Conservation (phyloP, 352 stramenopile species). For the Peronospora destructor region DNA sequence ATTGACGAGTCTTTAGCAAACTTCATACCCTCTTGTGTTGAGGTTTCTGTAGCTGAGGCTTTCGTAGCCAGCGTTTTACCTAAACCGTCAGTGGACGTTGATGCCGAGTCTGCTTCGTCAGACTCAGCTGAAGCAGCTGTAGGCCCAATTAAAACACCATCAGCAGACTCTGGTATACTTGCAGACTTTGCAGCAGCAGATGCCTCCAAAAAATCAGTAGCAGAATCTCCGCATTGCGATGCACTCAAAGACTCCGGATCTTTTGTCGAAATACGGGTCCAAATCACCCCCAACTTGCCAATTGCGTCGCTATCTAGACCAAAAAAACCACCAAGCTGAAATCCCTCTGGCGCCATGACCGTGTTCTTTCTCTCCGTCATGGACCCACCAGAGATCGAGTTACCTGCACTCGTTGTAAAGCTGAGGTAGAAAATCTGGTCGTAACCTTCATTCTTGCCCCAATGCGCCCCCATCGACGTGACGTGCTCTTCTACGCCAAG, state of each 20-base stretch:
- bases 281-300: slow-evolving; percentile 22
- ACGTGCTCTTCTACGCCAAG: slow-evolving; percentile 13
- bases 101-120: background rate
- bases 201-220: too few species aligned
- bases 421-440: slow-evolving; percentile 22
- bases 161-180: background rate
- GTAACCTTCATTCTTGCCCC: slow-evolving; percentile 12
- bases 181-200: background rate
- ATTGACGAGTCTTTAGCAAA: too few species aligned
- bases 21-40: too few species aligned
- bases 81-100: too few species aligned
- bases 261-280: slow-evolving; percentile 13
- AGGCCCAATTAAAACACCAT: background rate
- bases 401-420: slow-evolving; percentile 19
- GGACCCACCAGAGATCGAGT: slow-evolving; percentile 9
- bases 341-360: slow-evolving; percentile 20
- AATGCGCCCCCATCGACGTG: slow-evolving; percentile 26
- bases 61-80: too few species aligned
- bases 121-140: background rate
- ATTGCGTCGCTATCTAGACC: slow-evolving; percentile 18
- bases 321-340: slow-evolving; percentile 25
- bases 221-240: background rate
- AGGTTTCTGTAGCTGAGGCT: too few species aligned
- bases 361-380: slow-evolving; percentile 15
- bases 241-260: background rate